These are phyloP conservation scores for Lactarius sp. DNA, from an alignment of 768 basidiomycete species.

Conservation along the genomic window DNA sequence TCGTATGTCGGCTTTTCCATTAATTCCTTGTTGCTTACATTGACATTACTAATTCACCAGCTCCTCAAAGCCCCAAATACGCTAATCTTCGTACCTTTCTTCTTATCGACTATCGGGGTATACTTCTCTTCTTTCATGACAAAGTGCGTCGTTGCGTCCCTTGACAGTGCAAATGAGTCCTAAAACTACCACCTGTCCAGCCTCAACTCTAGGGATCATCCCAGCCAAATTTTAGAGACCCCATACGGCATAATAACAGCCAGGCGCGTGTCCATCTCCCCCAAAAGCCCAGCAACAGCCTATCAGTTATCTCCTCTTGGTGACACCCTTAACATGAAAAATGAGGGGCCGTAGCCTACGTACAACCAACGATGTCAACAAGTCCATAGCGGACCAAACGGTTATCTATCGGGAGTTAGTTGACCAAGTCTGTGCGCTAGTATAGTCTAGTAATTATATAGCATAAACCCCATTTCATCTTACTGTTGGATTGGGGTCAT, in stretches of 20 bases:
- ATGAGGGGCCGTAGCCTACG: neutral
- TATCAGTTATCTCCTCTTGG: neutral
- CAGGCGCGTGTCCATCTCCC: neutral
- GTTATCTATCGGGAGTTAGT: neutral
- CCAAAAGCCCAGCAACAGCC: neutral
- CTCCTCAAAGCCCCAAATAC: neutral
- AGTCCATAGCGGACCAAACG: neutral
- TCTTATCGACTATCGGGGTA: neutral
- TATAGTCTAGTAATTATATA: neutral
- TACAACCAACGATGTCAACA: neutral
- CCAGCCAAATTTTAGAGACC: neutral
- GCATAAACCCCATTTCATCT: too few relatives aligned
- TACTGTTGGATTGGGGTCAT: too few relatives aligned
- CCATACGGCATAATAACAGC: neutral
- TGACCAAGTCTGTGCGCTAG: neutral
- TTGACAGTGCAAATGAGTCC: neutral
- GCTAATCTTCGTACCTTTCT: neutral
- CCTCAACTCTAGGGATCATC: neutral
- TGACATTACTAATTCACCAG: neutral
- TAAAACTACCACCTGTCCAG: neutral
- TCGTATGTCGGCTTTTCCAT: neutral
- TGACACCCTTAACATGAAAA: neutral
- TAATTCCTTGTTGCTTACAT: neutral
- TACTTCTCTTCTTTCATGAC: slow-evolving; percentile 6
- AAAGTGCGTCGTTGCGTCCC: neutral